These are phyloP conservation scores for Tremella yokohamensis DNA, from an alignment of 768 basidiomycete genomes.

Conservation along the genomic window DNA sequence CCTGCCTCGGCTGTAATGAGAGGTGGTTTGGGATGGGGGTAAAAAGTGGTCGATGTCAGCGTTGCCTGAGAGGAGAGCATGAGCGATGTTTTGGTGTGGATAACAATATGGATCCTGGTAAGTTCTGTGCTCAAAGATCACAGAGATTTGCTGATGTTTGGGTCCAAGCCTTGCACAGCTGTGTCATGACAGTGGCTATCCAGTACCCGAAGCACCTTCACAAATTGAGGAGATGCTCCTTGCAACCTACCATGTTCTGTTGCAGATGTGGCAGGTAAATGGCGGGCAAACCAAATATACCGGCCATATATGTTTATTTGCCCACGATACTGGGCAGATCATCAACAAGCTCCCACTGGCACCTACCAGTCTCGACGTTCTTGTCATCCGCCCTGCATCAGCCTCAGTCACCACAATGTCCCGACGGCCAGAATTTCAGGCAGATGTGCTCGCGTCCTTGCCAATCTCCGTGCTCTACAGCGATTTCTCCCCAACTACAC, in stretches of 20 bases:
- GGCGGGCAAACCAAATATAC: neutral
- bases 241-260: neutral
- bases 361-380: neutral
- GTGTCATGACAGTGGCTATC: neutral
- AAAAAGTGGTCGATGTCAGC: neutral
- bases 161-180: neutral
- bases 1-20: neutral
- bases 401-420: neutral
- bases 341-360: neutral
- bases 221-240: slow-evolving; percentile 1
- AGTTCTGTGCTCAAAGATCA: neutral
- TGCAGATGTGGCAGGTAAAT: neutral
- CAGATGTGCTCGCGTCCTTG: too few species aligned
- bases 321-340: neutral
- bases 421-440: too few species aligned
- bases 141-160: neutral
- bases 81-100: neutral
- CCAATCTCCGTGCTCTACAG: neutral
- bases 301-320: neutral
- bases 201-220: neutral
- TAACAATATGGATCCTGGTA: slow-evolving; percentile 1
- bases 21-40: neutral
- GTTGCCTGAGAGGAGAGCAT: neutral
- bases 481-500: neutral
- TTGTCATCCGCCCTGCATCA: neutral